Evolutionary conservation across 129 eudicot genomes (phyloP).

Genomic region (Helichrysum umbraculigerum): DNA sequence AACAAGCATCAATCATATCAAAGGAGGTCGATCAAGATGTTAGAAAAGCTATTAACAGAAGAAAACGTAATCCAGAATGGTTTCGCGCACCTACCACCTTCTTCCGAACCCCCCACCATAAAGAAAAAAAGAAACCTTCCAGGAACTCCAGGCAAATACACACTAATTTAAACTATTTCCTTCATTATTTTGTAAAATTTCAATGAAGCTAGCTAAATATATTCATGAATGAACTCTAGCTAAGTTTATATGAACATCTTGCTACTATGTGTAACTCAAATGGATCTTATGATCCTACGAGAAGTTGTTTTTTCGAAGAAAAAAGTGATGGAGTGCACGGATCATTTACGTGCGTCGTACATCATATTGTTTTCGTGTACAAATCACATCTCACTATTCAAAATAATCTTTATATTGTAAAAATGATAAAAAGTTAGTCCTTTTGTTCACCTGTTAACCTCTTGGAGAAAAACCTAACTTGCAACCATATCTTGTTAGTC

Average conservation of each 20-base stretch:
- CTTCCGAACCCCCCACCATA: conserved; percentile 52
- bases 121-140: conserved; percentile 97
- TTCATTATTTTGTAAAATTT: too few relatives aligned
- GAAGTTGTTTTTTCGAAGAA: neutral
- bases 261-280: too few relatives aligned
- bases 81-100: conserved; percentile 39
- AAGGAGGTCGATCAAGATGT: conserved; percentile 27
- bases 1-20: conserved; percentile 18
- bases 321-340: neutral
- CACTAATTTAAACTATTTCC: neutral
- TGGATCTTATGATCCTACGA: neutral
- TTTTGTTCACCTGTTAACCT: neutral
- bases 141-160: conserved; percentile 75
- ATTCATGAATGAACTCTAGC: too few relatives aligned
- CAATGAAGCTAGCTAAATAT: too few relatives aligned
- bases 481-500: neutral
- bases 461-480: too few relatives aligned
- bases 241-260: too few relatives aligned
- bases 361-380: neutral
- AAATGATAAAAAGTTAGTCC: neutral
- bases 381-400: neutral
- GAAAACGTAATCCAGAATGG: conserved; percentile 43
- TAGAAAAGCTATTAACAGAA: conserved; percentile 45
- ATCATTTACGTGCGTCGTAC: neutral
- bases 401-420: too few relatives aligned